Conservation (phyloP, 208 protist species). For the Sergeia podlipaevii region DNA sequence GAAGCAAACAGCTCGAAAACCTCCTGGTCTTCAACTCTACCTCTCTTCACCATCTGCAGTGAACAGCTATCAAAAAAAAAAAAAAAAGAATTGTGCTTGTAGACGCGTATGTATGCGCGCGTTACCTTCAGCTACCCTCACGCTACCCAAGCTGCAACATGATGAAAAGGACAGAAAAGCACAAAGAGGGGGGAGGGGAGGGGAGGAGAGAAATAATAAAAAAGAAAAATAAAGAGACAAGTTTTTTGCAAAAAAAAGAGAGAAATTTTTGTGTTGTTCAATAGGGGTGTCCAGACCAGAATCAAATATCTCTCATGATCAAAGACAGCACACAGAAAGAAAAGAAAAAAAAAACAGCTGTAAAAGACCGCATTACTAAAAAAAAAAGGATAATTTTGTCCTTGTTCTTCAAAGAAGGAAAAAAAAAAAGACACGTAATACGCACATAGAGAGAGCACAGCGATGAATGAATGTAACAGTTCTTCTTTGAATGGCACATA, state of each 20-base stretch:
- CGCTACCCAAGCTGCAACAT: not conserved
- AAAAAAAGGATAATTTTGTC: not conserved
- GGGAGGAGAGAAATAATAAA: too few relatives aligned
- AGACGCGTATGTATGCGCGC: too few relatives aligned
- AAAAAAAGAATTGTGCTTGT: slow-evolving; percentile 1
- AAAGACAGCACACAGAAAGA: not conserved
- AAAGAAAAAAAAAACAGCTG: not conserved
- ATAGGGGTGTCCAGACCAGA: not conserved
- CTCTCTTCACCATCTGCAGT: slow-evolving; percentile 26
- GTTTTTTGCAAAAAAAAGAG: too few relatives aligned
- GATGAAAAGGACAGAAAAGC: not conserved
- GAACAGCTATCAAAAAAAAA: not conserved
- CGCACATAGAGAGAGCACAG: too few relatives aligned
- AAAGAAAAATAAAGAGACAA: not conserved
- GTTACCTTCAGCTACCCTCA: too few relatives aligned
- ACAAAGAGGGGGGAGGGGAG: not conserved
- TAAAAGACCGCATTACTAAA: not conserved
- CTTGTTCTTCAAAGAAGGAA: not conserved
- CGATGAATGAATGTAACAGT: too few relatives aligned
- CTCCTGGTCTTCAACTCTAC: slow-evolving; percentile 44
- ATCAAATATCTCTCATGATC: too few relatives aligned
- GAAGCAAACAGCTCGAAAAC: slow-evolving; percentile 57
- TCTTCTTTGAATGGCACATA: too few relatives aligned
- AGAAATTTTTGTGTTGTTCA: too few relatives aligned
- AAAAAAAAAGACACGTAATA: too few relatives aligned